These are phyloP conservation scores for Exophiala bonariae DNA, from an alignment of 2,329 filamentous ascomycete species.

Conservation along the genomic window DNA sequence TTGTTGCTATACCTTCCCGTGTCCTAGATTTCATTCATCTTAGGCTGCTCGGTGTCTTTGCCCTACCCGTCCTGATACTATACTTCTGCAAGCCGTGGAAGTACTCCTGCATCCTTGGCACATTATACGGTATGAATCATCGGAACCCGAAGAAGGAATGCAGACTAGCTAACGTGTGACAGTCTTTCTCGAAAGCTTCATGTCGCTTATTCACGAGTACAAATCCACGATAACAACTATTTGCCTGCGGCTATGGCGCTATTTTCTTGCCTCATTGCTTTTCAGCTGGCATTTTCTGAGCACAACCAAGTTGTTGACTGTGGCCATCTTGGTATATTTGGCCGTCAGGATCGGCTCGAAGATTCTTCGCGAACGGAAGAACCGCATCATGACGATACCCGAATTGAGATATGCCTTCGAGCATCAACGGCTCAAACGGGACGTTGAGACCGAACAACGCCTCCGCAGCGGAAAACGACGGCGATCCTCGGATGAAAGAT, in stretches of 20 bases:
- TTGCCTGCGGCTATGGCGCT: background rate
- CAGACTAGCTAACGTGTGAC: constrained; percentile 2
- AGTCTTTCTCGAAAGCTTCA: constrained; percentile 19
- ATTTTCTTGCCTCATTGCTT: background rate
- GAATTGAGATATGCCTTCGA: background rate
- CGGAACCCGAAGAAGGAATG: background rate
- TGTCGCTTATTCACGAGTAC: constrained; percentile 14
- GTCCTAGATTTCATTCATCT: constrained; percentile 15
- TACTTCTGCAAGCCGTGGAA: constrained; percentile 16
- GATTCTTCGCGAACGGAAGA: background rate
- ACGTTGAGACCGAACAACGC: background rate
- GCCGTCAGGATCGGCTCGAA: background rate
- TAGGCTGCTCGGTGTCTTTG: constrained; percentile 12
- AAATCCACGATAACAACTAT: background rate
- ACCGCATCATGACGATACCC: background rate
- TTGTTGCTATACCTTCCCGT: constrained; percentile 15
- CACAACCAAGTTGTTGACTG: background rate
- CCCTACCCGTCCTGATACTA: constrained; percentile 9
- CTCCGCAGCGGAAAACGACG: background rate
- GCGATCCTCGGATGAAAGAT: background rate
- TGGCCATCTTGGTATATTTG: background rate
- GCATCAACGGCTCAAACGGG: background rate
- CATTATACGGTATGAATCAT: constrained; percentile 15
- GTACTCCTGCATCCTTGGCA: constrained; percentile 16
- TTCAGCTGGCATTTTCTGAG: background rate